Conservation (phyloP, 345 rosid species). For the Anastatica hierochuntica region DNA sequence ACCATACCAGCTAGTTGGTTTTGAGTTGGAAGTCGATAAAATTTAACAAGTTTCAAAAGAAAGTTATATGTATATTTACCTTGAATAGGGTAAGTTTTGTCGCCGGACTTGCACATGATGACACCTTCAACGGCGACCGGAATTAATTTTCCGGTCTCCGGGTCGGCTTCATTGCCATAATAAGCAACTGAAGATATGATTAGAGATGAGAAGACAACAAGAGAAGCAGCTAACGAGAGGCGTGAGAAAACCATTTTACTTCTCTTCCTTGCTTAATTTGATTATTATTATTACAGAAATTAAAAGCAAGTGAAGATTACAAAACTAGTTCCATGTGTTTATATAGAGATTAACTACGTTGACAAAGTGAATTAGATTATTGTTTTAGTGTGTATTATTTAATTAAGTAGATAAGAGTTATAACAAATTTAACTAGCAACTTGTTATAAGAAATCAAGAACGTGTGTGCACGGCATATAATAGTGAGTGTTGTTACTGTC, state of each 20-base stretch:
- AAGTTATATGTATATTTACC: slow-evolving; percentile 34
- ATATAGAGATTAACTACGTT: slow-evolving; percentile 12
- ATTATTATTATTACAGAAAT: neutral
- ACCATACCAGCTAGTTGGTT: too few species aligned
- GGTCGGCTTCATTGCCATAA: slow-evolving; percentile 18
- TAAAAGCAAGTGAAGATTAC: slow-evolving; percentile 19
- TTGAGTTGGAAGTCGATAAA: too few species aligned
- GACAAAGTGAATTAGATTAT: too few species aligned
- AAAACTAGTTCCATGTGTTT: slow-evolving; percentile 5
- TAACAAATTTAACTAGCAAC: too few species aligned
- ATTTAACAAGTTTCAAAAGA: too few species aligned
- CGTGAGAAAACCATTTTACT: slow-evolving; percentile 21
- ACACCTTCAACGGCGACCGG: slow-evolving; percentile 42
- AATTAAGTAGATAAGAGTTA: too few species aligned
- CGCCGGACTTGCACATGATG: slow-evolving; percentile 43
- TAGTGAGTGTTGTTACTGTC: neutral
- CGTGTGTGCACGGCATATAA: slow-evolving; percentile 24
- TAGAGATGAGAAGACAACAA: slow-evolving; percentile 22
- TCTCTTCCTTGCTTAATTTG: neutral
- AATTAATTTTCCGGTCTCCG: slow-evolving; percentile 22
- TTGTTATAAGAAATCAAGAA: slow-evolving; percentile 1
- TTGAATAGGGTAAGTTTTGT: slow-evolving; percentile 36
- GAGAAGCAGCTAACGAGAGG: slow-evolving; percentile 21
- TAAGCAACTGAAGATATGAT: slow-evolving; percentile 23
- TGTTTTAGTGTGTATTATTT: slow-evolving; percentile 1